Evolutionary conservation across 192 early-diverging fungal species (phyloP).

Genomic region (Spinellus fusiger): DNA sequence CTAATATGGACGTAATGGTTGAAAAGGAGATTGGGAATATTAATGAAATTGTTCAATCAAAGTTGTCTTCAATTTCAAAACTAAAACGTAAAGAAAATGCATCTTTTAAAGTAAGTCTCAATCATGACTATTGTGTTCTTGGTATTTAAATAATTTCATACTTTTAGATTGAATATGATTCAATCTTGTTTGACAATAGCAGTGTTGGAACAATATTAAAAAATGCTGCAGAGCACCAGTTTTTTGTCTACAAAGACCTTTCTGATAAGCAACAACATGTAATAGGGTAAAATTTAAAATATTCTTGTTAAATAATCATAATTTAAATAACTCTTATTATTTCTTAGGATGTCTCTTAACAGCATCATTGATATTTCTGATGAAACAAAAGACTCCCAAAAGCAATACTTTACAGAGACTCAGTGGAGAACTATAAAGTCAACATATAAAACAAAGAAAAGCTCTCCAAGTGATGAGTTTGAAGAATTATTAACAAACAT

Average conservation of each 20-base stretch:
- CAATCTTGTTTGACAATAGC: neutral
- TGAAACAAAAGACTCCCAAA: neutral
- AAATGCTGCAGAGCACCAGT: neutral
- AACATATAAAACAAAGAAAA: neutral
- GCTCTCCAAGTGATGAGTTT: neutral
- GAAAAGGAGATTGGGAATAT: too few species aligned
- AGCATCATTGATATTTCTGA: slow-evolving; percentile 2
- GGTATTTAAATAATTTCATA: too few species aligned
- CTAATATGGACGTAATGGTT: too few species aligned
- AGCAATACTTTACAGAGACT: neutral
- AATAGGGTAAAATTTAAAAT: neutral
- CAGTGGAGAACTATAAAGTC: neutral
- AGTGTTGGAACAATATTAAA: neutral
- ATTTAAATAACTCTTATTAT: neutral
- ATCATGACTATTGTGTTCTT: too few species aligned
- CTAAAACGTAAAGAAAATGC: too few species aligned
- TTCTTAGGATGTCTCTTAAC: neutral
- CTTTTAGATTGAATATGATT: too few species aligned
- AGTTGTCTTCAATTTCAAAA: too few species aligned
- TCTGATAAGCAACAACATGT: neutral
- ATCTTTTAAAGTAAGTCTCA: too few species aligned
- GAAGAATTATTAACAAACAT: neutral
- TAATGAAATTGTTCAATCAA: too few species aligned
- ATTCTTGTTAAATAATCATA: neutral
- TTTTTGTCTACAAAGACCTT: neutral